Conservation (phyloP, 2,329 filamentous ascomycete genomes). For the Clarireedia homoeocarpa region DNA sequence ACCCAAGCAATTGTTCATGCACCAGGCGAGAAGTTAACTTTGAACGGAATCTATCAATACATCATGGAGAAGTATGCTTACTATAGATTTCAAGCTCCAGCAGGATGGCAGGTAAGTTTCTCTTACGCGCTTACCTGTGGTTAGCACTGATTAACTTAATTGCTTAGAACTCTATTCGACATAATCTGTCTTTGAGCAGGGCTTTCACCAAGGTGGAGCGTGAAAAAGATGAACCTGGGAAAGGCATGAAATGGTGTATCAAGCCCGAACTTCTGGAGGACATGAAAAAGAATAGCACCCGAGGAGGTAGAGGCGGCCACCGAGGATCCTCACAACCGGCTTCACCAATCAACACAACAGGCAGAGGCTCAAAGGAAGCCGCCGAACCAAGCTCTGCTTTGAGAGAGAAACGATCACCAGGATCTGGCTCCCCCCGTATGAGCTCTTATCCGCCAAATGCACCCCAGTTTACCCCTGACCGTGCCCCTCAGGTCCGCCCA, state of each 20-base stretch:
- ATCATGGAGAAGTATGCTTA: slow-evolving; percentile 90
- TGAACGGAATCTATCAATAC: slow-evolving; percentile 89
- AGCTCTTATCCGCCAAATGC: slow-evolving; percentile 38
- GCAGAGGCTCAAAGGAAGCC: slow-evolving; percentile 48
- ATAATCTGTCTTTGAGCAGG: slow-evolving; percentile 93
- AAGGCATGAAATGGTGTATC: slow-evolving; percentile 99
- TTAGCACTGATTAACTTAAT: too few relatives aligned
- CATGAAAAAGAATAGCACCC: slow-evolving; percentile 54
- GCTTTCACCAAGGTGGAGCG: slow-evolving; percentile 89
- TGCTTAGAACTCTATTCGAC: slow-evolving; percentile 80
- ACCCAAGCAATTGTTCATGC: slow-evolving; percentile 90
- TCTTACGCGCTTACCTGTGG: neutral
- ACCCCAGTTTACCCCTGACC: slow-evolving; percentile 50
- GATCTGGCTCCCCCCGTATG: slow-evolving; percentile 47
- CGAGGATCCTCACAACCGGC: slow-evolving; percentile 63
- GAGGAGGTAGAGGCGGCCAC: slow-evolving; percentile 54
- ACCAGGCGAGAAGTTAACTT: slow-evolving; percentile 77
- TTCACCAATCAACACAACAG: slow-evolving; percentile 54
- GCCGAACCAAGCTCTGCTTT: slow-evolving; percentile 42
- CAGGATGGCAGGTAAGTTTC: slow-evolving; percentile 78
- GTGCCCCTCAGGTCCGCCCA: slow-evolving; percentile 34
- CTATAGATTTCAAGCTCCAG: slow-evolving; percentile 66
- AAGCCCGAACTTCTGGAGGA: slow-evolving; percentile 77
- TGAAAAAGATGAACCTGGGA: slow-evolving; percentile 89
- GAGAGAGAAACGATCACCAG: slow-evolving; percentile 48